Evolutionary conservation across 441 rosid genomes (phyloP).

Genomic region (Brassica hybrid): DNA sequence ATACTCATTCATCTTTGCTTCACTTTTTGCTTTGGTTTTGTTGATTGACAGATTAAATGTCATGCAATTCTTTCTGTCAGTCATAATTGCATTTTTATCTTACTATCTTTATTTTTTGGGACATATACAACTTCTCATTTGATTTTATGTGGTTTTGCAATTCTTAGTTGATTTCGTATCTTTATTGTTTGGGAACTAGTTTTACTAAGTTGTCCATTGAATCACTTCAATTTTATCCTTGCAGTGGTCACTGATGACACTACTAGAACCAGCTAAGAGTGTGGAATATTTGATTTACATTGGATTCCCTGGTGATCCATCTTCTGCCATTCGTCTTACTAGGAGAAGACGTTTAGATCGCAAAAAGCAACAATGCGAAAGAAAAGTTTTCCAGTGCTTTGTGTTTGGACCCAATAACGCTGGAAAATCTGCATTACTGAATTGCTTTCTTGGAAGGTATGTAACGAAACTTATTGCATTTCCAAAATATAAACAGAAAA

Average conservation of each 20-base stretch:
- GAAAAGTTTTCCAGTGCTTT: constrained; percentile 86
- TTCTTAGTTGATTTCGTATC: not conserved
- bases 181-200: not conserved
- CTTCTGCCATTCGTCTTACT: constrained; percentile 67
- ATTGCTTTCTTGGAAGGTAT: constrained; percentile 88
- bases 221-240: constrained; percentile 33
- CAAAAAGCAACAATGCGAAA: constrained; percentile 85
- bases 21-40: constrained; percentile 8
- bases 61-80: not conserved
- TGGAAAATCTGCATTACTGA: constrained; percentile 83
- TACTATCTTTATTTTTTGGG: not conserved
- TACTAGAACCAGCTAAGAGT: constrained; percentile 77
- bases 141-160: too few relatives aligned
- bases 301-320: constrained; percentile 72
- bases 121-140: not conserved
- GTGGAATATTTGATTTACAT: constrained; percentile 83
- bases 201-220: too few relatives aligned
- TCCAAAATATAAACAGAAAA: not conserved
- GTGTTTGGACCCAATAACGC: constrained; percentile 87
- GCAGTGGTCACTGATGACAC: constrained; percentile 95
- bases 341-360: constrained; percentile 82
- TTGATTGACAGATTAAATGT: not conserved
- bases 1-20: constrained; percentile 4
- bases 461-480: not conserved
- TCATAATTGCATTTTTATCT: too few relatives aligned